Percentiles rank a stretch among this genome's conserved stretches.
These are phyloP conservation scores for Saccharomycopsis malanga DNA, from an alignment of 805 yeast species.

Conservation along the genomic window DNA sequence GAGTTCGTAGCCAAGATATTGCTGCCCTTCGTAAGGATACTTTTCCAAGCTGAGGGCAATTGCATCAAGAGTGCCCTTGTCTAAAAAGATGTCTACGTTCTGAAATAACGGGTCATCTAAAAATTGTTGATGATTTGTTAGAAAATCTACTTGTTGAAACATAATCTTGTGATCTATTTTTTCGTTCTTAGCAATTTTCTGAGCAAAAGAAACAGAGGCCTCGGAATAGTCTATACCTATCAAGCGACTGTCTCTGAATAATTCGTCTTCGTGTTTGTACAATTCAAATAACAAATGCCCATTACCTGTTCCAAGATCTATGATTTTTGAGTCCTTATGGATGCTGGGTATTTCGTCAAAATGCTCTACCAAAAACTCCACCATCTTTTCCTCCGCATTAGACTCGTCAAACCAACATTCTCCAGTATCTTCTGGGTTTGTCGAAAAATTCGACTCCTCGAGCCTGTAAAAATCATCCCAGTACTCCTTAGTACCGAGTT, in stretches of 20 bases:
- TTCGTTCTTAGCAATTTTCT: constrained; percentile 42
- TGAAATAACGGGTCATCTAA: constrained; percentile 27
- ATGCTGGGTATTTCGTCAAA: constrained; percentile 30
- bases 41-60: constrained; percentile 71
- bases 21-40: constrained; percentile 32
- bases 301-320: constrained; percentile 94
- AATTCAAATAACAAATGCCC: constrained; percentile 80
- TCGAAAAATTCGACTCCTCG: constrained; percentile 64
- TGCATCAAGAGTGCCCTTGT: constrained; percentile 96
- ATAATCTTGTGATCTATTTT: constrained; percentile 31
- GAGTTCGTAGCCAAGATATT: constrained; percentile 37
- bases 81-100: constrained; percentile 68
- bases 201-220: constrained; percentile 72
- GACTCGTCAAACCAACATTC: constrained; percentile 96
- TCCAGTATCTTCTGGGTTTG: constrained; percentile 80
- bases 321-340: constrained; percentile 34
- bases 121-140: constrained; percentile 32
- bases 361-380: constrained; percentile 58
- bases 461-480: constrained; percentile 84
- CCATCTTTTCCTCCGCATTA: constrained; percentile 83
- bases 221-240: constrained; percentile 85
- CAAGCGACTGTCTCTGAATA: constrained; percentile 27
- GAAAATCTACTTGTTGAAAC: constrained; percentile 68
- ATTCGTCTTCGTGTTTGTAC: constrained; percentile 52
- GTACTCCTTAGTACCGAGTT: constrained; percentile 80